Evolutionary conservation across 73 alveolate species (phyloP), one percentile per base, ranked within the genome.

Genomic region (Symbiodinium natans): DNA sequence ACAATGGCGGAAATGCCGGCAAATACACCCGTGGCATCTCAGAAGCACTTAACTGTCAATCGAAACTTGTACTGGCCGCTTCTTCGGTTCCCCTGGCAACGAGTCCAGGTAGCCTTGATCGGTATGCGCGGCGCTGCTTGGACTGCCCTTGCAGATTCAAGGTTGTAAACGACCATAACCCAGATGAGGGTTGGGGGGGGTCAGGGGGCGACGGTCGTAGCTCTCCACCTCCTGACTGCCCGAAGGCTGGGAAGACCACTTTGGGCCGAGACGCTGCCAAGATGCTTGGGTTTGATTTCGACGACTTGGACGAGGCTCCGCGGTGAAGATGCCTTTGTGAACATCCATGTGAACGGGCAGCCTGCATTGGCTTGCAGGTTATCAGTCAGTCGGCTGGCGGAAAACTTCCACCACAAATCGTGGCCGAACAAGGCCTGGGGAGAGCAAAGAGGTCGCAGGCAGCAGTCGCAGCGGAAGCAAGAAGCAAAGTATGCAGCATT

Each of bases 101-200:
- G 38, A n/a, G 40, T 63, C 6, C 86, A 90, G 96, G 96, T 90
- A 1, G 96, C 96, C 40, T 82, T 90, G 86, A 90, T 90, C 41
- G 96, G 96, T 46, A 90, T 90, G 96, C 86, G 96, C 54, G 96
- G 96, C 41, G 96, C 41, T 38, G 46, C 96, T 90, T 71, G 96
- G 96, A 25, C 89, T 36, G 36, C 52, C 21, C 71, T 15, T 36
- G 40, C 40, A 40, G 33, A 71, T 34, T 39, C 41, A 34, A 23
- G 13, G 87, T 21, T 82, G 17, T 41, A 5, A 77, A 36, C n/a
- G n/a, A n/a, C n/a, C n/a, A n/a, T n/a, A n/a, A n/a, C n/a, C n/a
- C 75, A 56, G 1, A 56, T 56, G 75, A 56, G 27, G 17, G 31
- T 1, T 56, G 27, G 75, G 1, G 17, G 17, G 17, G 17, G 31